A percentile compares a stretch with the other conserved stretches of the same genome.
These are phyloP conservation scores for Alnus rubra DNA, from an alignment of 306 rosid genomes.

Conservation along the genomic window DNA sequence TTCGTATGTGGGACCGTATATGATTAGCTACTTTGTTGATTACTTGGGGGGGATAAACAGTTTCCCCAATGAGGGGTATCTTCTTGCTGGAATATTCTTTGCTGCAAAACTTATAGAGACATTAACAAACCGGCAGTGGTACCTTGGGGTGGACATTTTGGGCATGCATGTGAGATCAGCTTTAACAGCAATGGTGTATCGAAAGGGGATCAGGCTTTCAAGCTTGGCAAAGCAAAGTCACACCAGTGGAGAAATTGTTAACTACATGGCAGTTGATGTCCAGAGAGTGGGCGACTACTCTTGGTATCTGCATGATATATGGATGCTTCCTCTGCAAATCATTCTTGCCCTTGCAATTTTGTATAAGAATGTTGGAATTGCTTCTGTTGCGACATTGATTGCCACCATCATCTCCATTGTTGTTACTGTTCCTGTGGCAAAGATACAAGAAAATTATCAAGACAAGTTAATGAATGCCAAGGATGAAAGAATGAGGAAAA, in stretches of 20 bases:
- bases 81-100: constrained; percentile 88
- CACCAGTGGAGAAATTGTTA: constrained; percentile 95
- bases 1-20: constrained; percentile 91
- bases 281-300: constrained; percentile 96
- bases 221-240: constrained; percentile 94
- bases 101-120: constrained; percentile 91
- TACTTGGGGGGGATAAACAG: constrained; percentile 83
- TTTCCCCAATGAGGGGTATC: constrained; percentile 84
- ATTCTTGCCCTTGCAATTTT: constrained; percentile 89
- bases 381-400: constrained; percentile 82
- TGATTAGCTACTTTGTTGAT: constrained; percentile 97
- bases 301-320: constrained; percentile 96
- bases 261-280: constrained; percentile 98
- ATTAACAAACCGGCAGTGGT: constrained; percentile 92
- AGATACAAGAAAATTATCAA: constrained; percentile 87
- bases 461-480: constrained; percentile 96
- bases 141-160: constrained; percentile 94
- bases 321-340: constrained; percentile 99
- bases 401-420: constrained; percentile 90
- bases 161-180: constrained; percentile 99
- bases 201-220: constrained; percentile 87
- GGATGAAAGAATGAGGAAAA: constrained; percentile 98
- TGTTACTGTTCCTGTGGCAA: constrained; percentile 81
- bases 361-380: constrained; percentile 97
- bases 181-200: constrained; percentile 91